Base-by-base conservation (phyloP, 2,329 filamentous ascomycete species). In the Boeremia exigua region DNA sequence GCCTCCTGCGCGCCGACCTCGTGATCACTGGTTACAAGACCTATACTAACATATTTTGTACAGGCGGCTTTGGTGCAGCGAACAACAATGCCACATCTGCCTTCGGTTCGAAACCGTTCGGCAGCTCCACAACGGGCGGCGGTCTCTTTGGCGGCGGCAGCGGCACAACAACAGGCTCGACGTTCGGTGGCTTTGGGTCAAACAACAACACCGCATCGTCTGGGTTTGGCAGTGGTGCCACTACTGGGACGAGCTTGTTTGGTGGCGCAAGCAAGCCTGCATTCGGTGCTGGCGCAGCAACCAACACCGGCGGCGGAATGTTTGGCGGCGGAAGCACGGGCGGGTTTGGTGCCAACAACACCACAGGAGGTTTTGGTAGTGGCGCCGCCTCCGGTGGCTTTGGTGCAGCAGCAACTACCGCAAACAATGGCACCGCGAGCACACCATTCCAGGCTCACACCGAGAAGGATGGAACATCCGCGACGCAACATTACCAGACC, bases 401-500 rank as follows among this genome's bases (percentile, higher is more conserved):
- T 50, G 72, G 71, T 14, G 56, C 60, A 36, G 58, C 32, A 43
- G 58, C 54, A 39, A 56, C 62, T 27, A 60, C 63, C 4, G 60
- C 65, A 23, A 78, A 79, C 63, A 81, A 80, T 56, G 91, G 91
- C 55, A 94, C 91, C 9, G 88, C 82, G 12, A 80, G 71, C 50
- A 76, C 83, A 3, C 83, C 87, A 5, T 96, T 94, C 77, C 78
- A 84, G 58, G 80, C 91, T 0, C 83, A 85, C 42, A 79, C 82
- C 17, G 91, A 96, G 78, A 95, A 94, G 74, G 91, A 96, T 69
- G 76, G 66, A 4, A 42, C 80, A 3, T 76, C 74, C 15, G 74
- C 78, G n/a, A 81, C 77, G 51, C 78, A 89, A 69, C 82, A 88
- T 4, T 96, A 89, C 75, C 91, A 95, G 75, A 94, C 87, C 65